Conservation (phyloP, 257 asterid genomes). For the Rubia yunnanensis region DNA sequence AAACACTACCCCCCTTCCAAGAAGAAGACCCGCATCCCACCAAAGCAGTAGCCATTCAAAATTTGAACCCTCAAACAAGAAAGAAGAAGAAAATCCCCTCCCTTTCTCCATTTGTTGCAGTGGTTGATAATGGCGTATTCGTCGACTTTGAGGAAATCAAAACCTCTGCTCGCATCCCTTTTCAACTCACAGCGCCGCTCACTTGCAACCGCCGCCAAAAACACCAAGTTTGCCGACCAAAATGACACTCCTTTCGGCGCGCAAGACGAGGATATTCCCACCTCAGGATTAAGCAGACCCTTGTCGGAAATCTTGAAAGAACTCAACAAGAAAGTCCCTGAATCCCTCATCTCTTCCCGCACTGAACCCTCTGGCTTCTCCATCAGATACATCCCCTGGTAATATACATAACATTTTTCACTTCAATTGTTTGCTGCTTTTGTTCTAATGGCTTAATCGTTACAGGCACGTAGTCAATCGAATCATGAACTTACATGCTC, state of each 20-base stretch:
- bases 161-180: slow-evolving; percentile 1
- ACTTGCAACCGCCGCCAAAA: slow-evolving; percentile 11
- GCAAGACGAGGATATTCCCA: slow-evolving; percentile 24
- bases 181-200: slow-evolving; percentile 1
- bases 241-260: not conserved
- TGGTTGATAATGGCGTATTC: not conserved
- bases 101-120: no score
- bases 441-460: no score
- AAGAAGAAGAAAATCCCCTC: no score
- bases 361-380: slow-evolving; percentile 39
- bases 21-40: no score
- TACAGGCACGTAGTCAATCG: slow-evolving; percentile 85
- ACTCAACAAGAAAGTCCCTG: slow-evolving; percentile 78
- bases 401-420: no score
- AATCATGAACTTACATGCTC: slow-evolving; percentile 84
- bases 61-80: no score
- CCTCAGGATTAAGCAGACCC: slow-evolving; percentile 58
- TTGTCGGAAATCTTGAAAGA: slow-evolving; percentile 62
- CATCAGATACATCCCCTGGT: slow-evolving; percentile 68
- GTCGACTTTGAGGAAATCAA: slow-evolving; percentile 1
- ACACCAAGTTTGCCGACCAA: no score
- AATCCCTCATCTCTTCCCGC: slow-evolving; percentile 44
- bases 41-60: no score
- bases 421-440: no score
- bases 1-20: no score